phyloP scores from a whole-genome alignment of 768 basidiomycete genomes.

The Suillus americanus region DNA sequence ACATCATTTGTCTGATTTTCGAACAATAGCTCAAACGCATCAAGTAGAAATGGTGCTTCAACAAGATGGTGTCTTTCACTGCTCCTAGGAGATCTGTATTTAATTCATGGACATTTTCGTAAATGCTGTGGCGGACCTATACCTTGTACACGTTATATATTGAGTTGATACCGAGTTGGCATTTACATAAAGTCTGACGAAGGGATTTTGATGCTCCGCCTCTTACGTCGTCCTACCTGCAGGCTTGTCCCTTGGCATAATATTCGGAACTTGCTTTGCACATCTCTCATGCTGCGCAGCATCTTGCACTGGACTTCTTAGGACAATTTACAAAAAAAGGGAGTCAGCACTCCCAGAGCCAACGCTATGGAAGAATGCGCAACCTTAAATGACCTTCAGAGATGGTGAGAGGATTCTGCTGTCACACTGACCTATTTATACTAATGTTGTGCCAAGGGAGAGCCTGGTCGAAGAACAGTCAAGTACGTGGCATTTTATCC shows the following conservation, averaged over 20 bases:
- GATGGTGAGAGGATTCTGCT: constrained; percentile 4
- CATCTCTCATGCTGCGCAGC: neutral
- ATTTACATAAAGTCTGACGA: neutral
- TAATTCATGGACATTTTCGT: constrained; percentile 1
- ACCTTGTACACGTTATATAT: neutral
- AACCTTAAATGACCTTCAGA: constrained; percentile 8
- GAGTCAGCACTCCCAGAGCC: constrained; percentile 1
- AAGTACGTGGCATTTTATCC: constrained; percentile 16
- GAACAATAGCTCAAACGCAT: constrained; percentile 56
- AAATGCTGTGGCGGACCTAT: neutral
- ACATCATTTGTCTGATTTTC: constrained; percentile 12
- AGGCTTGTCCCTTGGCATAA: neutral
- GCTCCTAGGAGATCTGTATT: neutral
- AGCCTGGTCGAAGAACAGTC: constrained; percentile 35
- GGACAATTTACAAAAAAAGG: neutral
- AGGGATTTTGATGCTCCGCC: constrained; percentile 1
- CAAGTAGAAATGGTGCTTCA: constrained; percentile 35
- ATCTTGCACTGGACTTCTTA: neutral
- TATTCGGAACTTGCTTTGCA: constrained; percentile 1
- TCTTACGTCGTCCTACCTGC: neutral
- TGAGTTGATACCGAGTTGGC: neutral
- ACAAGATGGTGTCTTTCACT: neutral
- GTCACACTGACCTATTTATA: constrained; percentile 2
- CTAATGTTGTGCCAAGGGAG: constrained; percentile 22
- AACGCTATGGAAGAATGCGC: constrained; percentile 7